Evolutionary conservation across 495 filamentous ascomycete genomes (phyloP).

Genomic region (Haplographium delicatum): DNA sequence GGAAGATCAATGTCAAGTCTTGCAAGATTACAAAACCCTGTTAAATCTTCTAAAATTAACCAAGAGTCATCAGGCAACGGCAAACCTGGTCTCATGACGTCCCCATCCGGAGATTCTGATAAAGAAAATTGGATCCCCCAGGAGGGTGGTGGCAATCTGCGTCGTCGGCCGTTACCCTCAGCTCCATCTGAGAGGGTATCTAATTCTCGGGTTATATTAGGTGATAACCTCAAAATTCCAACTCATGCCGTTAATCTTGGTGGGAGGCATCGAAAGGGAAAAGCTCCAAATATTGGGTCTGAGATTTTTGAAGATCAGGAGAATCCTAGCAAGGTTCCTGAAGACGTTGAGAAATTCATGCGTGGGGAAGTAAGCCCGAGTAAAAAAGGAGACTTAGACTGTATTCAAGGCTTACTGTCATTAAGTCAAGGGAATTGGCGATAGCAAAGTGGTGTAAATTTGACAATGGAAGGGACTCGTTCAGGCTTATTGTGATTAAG

Average conservation of each 20-base stretch:
- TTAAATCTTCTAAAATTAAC: slow-evolving; percentile 14
- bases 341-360: slow-evolving; percentile 69
- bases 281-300: slow-evolving; percentile 12
- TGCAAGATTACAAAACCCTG: slow-evolving; percentile 55
- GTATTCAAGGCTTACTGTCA: slow-evolving; percentile 70
- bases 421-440: slow-evolving; percentile 57
- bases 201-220: slow-evolving; percentile 17
- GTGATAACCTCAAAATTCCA: slow-evolving; percentile 34
- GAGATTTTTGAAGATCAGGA: slow-evolving; percentile 29
- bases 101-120: slow-evolving; percentile 64
- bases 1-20: slow-evolving; percentile 59
- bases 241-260: slow-evolving; percentile 26
- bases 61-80: background rate
- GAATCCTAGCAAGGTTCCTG: slow-evolving; percentile 34
- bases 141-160: slow-evolving; percentile 27
- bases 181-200: slow-evolving; percentile 7
- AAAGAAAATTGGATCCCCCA: slow-evolving; percentile 80
- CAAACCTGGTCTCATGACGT: slow-evolving; percentile 13
- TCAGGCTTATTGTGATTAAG: too few relatives aligned
- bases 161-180: slow-evolving; percentile 25
- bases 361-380: slow-evolving; percentile 51
- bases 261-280: slow-evolving; percentile 11
- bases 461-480: background rate
- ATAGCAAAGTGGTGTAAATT: slow-evolving; percentile 1
- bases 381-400: slow-evolving; percentile 64